Percentiles rank a stretch among this genome's conserved stretches.
These are phyloP conservation scores for Ailanthus altissimus DNA, from an alignment of 345 rosid species.

Conservation along the genomic window DNA sequence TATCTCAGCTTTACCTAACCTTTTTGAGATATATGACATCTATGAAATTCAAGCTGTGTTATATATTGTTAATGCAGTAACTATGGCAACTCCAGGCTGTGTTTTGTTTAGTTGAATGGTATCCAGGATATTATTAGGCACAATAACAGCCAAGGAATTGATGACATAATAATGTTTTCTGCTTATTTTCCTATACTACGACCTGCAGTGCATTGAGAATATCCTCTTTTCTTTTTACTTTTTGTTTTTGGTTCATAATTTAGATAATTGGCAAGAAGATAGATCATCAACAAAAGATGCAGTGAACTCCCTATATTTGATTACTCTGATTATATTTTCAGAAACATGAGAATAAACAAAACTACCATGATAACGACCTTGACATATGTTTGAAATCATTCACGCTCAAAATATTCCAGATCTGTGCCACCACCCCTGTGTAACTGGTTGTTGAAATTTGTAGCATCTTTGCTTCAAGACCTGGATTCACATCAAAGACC, in stretches of 20 bases:
- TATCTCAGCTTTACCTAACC: no score
- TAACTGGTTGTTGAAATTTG: slow-evolving; percentile 41
- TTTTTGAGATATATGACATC: no score
- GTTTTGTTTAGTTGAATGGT: not conserved
- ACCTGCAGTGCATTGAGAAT: not conserved
- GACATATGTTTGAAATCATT: not conserved
- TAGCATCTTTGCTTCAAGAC: slow-evolving; percentile 41
- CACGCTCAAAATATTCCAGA: slow-evolving; percentile 39
- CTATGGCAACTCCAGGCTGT: not conserved
- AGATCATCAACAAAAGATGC: no score
- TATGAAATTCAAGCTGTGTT: no score
- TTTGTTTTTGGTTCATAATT: no score
- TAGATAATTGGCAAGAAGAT: no score
- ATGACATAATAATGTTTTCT: not conserved
- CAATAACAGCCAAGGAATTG: not conserved
- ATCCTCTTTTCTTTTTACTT: no score
- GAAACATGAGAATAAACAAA: no score
- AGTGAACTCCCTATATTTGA: no score
- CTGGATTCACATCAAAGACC: slow-evolving; percentile 9
- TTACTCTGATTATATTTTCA: no score
- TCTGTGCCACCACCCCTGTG: slow-evolving; percentile 61
- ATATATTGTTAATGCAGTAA: no score
- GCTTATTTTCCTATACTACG: not conserved
- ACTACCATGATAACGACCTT: no score
- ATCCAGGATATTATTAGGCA: not conserved